Evolutionary conservation across 148 eudicot genomes (phyloP).

Genomic region (Nyssa sinensis): DNA sequence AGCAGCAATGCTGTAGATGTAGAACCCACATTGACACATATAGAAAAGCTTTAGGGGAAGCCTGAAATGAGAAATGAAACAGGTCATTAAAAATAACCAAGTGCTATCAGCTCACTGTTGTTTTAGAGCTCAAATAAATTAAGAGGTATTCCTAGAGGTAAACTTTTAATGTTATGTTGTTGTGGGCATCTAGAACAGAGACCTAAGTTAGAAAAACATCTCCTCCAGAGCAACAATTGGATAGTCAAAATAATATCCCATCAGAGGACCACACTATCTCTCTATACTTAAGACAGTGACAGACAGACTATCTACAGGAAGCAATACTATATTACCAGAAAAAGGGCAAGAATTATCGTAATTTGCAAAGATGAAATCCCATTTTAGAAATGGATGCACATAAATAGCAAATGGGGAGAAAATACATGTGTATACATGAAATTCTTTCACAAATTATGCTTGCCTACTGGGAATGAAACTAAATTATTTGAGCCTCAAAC

Average conservation of each 20-base stretch:
- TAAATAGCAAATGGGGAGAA: not conserved
- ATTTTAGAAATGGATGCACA: not conserved
- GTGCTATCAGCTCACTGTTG: no score
- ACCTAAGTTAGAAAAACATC: not conserved
- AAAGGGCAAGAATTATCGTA: not conserved
- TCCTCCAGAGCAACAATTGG: not conserved
- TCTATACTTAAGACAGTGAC: not conserved
- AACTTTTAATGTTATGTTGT: not conserved
- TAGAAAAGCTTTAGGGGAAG: constrained; percentile 70
- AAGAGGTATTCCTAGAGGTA: not conserved
- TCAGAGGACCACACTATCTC: not conserved
- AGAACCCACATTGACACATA: constrained; percentile 96
- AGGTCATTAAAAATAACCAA: no score
- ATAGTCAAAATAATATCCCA: not conserved
- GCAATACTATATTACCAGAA: not conserved
- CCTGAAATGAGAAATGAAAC: constrained; percentile 50
- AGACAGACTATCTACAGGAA: not conserved
- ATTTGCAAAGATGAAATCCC: not conserved
- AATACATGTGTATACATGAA: no score
- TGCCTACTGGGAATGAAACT: not conserved
- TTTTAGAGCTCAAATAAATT: not conserved
- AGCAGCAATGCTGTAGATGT: constrained; percentile 85
- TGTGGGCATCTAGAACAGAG: not conserved
- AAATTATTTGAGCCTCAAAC: not conserved
- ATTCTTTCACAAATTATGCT: not conserved